Evolutionary conservation across 2,329 filamentous ascomycete genomes (phyloP), one percentile per base, ranked within the genome.

Genomic region (Cladosporium austrohemisphaericum): DNA sequence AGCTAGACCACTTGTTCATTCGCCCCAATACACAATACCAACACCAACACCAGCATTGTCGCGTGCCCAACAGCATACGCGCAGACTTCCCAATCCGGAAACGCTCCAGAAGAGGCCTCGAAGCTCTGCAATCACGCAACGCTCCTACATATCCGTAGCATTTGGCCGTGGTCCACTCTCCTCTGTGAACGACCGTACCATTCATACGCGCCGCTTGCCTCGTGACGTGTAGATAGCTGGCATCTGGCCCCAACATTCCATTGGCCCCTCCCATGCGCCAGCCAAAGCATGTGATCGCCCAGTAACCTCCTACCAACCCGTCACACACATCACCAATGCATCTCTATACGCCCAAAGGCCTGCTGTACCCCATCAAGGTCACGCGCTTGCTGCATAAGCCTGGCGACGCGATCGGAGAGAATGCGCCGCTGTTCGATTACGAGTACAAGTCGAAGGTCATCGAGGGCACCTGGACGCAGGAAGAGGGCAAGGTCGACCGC

Each of bases 341-440:
- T 67, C 67, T 77, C 59, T 61, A 62, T 64, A 76, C 74, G 41
- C 71, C 73, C 53, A 63, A 66, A 53, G 66, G 65, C 70, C 81
- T 96, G 59, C 86, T 86, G 70, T 98, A 97, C 71, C 93, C 93
- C 61, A 91, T 97, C 70, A 95, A 86, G 59, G 85, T 98, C 70
- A 90, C 84, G 61, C 86, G 88, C 68, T 78, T 97, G 53, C 79
- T 92, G 58, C 90, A 89, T 69, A 73, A 77, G 57, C 79, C 81
- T 16, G 86, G 87, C 68, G 88, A 95, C 60, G 65, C 78, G 54
- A 80, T 98, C 63, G 78, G 81, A 62, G 86, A 86, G 68, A 77
- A 88, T 63, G 86, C 90, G 62, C 78, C 83, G 49, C 77, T 97
- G 49, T 84, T 98, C 66, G 82, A 87, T 67, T 98, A 96, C 76